phyloP scores from a whole-genome alignment of 257 asterid species.

The Scutellaria baicalensis region DNA sequence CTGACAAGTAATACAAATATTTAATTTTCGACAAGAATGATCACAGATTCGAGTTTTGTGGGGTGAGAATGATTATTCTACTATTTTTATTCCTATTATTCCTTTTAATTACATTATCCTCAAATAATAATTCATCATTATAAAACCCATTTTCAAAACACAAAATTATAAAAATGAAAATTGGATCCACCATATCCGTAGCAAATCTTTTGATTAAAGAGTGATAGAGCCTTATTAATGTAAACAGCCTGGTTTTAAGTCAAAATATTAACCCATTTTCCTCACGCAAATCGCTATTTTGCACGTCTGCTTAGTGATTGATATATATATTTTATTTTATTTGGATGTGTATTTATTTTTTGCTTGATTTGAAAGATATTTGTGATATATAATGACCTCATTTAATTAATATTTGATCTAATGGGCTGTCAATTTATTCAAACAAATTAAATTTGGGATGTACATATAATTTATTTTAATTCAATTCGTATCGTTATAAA shows the following conservation, averaged over 20 bases:
- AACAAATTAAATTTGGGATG: not conserved
- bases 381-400: not conserved
- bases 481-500: not conserved
- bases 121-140: not conserved
- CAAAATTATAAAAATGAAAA: not conserved
- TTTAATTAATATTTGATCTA: not conserved
- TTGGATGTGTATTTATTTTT: not conserved
- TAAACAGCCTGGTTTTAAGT: not conserved
- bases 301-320: not conserved
- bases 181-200: not conserved
- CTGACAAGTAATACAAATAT: not conserved
- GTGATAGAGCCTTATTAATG: not conserved
- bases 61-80: not conserved
- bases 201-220: slow-evolving; percentile 1
- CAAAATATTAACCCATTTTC: not conserved
- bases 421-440: not conserved
- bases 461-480: not conserved
- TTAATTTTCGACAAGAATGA: not conserved
- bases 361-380: not conserved
- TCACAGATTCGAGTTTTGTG: not conserved
- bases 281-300: not conserved
- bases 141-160: not conserved
- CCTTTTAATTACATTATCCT: not conserved
- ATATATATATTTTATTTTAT: not conserved
- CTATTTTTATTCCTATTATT: not conserved